Evolutionary conservation across 768 basidiomycete species (phyloP).

Genomic region (Mycena kentingensis): DNA sequence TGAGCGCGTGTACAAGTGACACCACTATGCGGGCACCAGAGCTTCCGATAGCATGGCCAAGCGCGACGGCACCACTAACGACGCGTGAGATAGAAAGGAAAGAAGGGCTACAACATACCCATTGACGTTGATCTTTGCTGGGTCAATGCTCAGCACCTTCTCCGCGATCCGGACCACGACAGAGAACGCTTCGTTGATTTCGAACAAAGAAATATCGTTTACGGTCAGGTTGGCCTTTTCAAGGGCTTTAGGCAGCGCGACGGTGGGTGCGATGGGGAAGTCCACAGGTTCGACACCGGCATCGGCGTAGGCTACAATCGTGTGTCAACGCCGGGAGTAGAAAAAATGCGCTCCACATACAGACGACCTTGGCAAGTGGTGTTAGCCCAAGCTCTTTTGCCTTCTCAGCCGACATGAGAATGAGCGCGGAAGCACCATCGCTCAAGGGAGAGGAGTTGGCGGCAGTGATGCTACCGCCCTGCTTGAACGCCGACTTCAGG

Average conservation of each 20-base stretch:
- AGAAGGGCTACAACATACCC: slow-evolving; percentile 54
- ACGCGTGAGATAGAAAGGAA: slow-evolving; percentile 21
- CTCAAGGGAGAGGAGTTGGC: slow-evolving; percentile 95
- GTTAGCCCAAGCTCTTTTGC: slow-evolving; percentile 88
- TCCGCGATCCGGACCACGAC: slow-evolving; percentile 90
- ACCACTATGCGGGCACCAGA: slow-evolving; percentile 95
- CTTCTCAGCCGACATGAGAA: slow-evolving; percentile 92
- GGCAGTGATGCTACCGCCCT: slow-evolving; percentile 88
- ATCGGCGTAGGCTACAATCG: slow-evolving; percentile 83
- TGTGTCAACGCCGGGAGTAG: slow-evolving; percentile 13
- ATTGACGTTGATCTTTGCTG: slow-evolving; percentile 86
- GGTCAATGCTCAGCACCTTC: slow-evolving; percentile 81
- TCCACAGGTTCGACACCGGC: slow-evolving; percentile 96
- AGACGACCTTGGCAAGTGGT: slow-evolving; percentile 92
- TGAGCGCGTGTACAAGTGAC: slow-evolving; percentile 87
- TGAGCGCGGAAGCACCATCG: slow-evolving; percentile 94
- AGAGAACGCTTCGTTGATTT: slow-evolving; percentile 98
- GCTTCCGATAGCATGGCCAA: slow-evolving; percentile 95
- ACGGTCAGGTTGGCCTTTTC: slow-evolving; percentile 81
- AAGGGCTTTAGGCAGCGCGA: slow-evolving; percentile 87
- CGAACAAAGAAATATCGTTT: slow-evolving; percentile 88
- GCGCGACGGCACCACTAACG: slow-evolving; percentile 89
- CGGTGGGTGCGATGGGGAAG: slow-evolving; percentile 93
- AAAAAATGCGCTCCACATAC: slow-evolving; percentile 51
- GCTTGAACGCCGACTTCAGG: slow-evolving; percentile 87